Conservation (phyloP, 1,284 basidiomycete genomes). For the Thecaphora thlaspeos region DNA sequence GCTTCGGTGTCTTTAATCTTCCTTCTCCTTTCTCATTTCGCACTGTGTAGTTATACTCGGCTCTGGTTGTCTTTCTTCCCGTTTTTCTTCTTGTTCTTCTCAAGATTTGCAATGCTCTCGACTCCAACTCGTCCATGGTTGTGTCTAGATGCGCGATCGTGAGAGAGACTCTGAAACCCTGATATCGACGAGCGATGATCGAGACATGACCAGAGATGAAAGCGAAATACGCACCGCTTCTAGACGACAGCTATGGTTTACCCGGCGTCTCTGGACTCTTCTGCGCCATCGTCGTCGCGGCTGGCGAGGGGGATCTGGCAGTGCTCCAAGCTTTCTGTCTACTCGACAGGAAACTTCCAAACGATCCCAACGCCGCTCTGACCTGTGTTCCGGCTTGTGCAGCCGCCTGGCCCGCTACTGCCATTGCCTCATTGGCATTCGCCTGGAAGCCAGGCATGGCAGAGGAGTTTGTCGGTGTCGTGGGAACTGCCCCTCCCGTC, state of each 20-base stretch:
- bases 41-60: neutral
- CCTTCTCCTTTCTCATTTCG: neutral
- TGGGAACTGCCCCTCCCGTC: conserved; percentile 8
- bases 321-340: conserved; percentile 34
- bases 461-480: neutral
- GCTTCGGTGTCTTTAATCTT: no score
- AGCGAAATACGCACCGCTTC: no score
- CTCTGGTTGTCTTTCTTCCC: neutral
- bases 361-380: conserved; percentile 44
- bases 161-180: no score
- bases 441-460: neutral
- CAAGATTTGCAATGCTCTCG: no score
- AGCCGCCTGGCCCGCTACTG: conserved; percentile 38
- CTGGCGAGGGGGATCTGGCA: neutral
- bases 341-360: conserved; percentile 49
- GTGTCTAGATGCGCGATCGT: no score
- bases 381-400: conserved; percentile 48
- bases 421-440: conserved; percentile 18
- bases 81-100: neutral
- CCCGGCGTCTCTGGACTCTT: no score
- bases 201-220: no score
- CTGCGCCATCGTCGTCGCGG: no score
- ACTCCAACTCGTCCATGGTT: no score
- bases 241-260: no score
- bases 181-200: no score